Conservation (phyloP, 2,329 filamentous ascomycete species). For the Botrytis pseudocinerea region DNA sequence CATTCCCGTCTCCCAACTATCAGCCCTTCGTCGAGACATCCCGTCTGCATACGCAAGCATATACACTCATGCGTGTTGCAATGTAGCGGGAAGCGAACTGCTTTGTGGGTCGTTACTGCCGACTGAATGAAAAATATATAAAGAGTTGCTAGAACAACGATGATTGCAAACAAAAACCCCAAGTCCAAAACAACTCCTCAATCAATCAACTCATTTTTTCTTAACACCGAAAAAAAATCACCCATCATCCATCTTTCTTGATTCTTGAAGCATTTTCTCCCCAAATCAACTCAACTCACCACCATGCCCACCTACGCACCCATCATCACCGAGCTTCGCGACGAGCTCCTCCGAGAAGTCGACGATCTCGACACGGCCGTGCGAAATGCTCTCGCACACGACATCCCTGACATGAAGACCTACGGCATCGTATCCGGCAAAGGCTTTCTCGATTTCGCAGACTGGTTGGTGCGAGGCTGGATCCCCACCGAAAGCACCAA, state of each 20-base stretch:
- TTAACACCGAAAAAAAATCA: not conserved
- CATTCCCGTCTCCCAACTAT: too few relatives aligned
- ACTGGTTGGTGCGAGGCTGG: slow-evolving; percentile 37
- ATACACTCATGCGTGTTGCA: not conserved
- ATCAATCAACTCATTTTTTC: not conserved
- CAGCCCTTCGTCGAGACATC: not conserved
- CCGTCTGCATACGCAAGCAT: not conserved
- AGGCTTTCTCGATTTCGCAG: slow-evolving; percentile 18
- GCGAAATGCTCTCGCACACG: slow-evolving; percentile 6
- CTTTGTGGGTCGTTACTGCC: not conserved
- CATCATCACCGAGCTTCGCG: slow-evolving; percentile 9
- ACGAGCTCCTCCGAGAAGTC: slow-evolving; percentile 19
- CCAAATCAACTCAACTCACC: not conserved
- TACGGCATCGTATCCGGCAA: slow-evolving; percentile 12
- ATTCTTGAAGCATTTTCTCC: not conserved
- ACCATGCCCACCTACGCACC: slow-evolving; percentile 11
- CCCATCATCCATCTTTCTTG: too few relatives aligned
- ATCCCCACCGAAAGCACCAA: slow-evolving; percentile 42
- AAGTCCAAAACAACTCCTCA: not conserved
- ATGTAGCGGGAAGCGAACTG: not conserved
- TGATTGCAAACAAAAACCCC: not conserved
- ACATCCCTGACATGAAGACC: slow-evolving; percentile 14
- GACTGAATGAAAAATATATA: not conserved
- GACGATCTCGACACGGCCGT: slow-evolving; percentile 21
- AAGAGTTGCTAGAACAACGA: not conserved